These are phyloP conservation scores for Glonium stellatum DNA, from an alignment of 495 filamentous ascomycete species.

Conservation along the genomic window DNA sequence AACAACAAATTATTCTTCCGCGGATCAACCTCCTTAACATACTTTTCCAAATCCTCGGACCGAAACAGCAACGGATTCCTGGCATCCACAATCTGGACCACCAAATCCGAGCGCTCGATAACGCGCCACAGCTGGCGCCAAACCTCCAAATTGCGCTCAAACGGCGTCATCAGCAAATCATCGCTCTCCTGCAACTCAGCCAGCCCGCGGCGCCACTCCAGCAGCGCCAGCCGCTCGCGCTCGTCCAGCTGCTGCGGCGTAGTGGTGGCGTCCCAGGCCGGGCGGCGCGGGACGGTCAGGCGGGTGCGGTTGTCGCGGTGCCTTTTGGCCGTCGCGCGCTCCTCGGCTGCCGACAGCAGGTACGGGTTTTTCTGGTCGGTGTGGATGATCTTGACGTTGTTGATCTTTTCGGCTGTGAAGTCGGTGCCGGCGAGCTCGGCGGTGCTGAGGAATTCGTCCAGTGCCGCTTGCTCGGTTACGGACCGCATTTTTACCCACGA, in stretches of 20 bases:
- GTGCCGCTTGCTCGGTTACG: conserved; percentile 91
- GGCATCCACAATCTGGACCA: conserved; percentile 98
- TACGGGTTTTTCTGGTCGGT: conserved; percentile 92
- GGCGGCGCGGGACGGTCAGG: conserved; percentile 84
- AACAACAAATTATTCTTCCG: conserved; percentile 87
- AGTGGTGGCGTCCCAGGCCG: conserved; percentile 77
- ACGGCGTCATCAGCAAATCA: conserved; percentile 95
- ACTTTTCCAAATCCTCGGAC: conserved; percentile 85
- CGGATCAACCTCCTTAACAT: conserved; percentile 85
- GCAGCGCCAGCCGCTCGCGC: conserved; percentile 70
- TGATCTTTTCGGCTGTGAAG: conserved; percentile 98
- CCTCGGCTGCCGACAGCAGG: conserved; percentile 80
- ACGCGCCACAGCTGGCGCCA: conserved; percentile 99
- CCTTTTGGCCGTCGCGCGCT: conserved; percentile 67
- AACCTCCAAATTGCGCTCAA: conserved; percentile 95
- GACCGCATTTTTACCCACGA: conserved; percentile 95
- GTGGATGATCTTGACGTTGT: conserved; percentile 97
- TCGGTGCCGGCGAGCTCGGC: conserved; percentile 95
- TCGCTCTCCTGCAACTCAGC: conserved; percentile 89
- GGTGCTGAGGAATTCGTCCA: conserved; percentile 80
- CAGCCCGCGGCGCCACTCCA: conserved; percentile 84
- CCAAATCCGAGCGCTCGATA: conserved; percentile 89
- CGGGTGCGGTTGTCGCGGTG: conserved; percentile 68
- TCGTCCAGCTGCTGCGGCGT: conserved; percentile 74
- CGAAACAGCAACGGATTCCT: conserved; percentile 91